Evolutionary conservation across 768 basidiomycete genomes (phyloP).

Genomic region (Mycena belliarum): DNA sequence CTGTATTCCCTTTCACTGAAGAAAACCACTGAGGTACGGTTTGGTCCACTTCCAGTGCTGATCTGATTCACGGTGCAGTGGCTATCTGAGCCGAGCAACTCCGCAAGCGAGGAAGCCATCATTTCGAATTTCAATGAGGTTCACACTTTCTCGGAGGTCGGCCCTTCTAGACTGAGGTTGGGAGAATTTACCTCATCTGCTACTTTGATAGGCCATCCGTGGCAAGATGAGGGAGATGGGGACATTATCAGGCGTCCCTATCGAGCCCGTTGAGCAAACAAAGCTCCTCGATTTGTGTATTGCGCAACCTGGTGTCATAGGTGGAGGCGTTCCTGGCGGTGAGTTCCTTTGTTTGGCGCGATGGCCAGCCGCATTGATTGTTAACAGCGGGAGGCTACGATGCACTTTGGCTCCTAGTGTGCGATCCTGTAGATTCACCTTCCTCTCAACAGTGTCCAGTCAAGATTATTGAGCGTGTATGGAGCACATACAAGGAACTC

Average conservation of each 20-base stretch:
- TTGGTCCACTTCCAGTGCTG: background rate
- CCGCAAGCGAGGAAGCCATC: constrained; percentile 43
- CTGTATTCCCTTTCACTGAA: constrained; percentile 64
- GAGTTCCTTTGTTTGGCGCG: constrained; percentile 27
- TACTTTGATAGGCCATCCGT: constrained; percentile 66
- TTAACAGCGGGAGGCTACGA: constrained; percentile 93
- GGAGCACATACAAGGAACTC: constrained; percentile 62
- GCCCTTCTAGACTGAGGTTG: no score
- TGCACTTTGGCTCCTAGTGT: constrained; percentile 90
- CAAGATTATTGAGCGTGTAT: constrained; percentile 64
- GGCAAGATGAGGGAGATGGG: constrained; percentile 86
- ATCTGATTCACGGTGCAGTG: constrained; percentile 41
- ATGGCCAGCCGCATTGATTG: background rate
- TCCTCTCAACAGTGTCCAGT: constrained; percentile 51
- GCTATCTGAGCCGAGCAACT: constrained; percentile 57
- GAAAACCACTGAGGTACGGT: constrained; percentile 55
- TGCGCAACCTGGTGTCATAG: constrained; percentile 79
- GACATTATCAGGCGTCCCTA: constrained; percentile 68
- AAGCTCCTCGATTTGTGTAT: constrained; percentile 77
- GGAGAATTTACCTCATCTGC: no score
- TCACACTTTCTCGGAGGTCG: constrained; percentile 59
- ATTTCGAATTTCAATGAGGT: constrained; percentile 60
- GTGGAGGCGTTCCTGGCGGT: constrained; percentile 97
- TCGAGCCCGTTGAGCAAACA: constrained; percentile 91
- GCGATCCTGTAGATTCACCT: constrained; percentile 50